Base-by-base conservation (phyloP, 129 eudicot species). In the Calendula officinalis region DNA sequence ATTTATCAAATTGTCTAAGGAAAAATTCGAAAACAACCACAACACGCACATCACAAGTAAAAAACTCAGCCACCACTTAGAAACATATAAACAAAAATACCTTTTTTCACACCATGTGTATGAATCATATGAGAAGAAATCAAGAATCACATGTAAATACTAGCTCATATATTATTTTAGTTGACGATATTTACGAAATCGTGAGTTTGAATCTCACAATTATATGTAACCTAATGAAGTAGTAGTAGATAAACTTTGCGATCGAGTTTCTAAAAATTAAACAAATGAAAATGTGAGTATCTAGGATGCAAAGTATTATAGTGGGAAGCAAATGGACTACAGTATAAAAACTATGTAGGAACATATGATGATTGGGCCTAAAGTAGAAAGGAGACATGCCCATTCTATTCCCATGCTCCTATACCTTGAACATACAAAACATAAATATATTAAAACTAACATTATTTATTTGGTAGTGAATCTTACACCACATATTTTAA, bases 311-410 rank as follows among this genome's bases (percentile, higher is more conserved):
- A 64, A 34, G 14, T 47, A 44, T n/a, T 27, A 7, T 38, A 70
- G 69, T 60, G 75, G 76, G 69, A 54, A 61, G 62, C 54, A 71
- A 60, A 41, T 67, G 64, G 49, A 40, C 13, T 60, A 60, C 52
- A 62, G 69, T 62, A 43, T 52, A 61, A 39, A 61, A 62, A 71
- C 49, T 5, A 49, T 49, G 68, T 51, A 49, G 75, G 62, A 60
- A 43, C 45, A 61, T 38, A 71, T 58, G 59, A 69, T 71, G 69
- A 61, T 62, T 62, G 69, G 69, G 62, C 51, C 32, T 71, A 71
- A 61, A 71, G 76, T 71, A 6, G 54, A 61, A 71, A 37, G 46
- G 67, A 61, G 50, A 62, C 76, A 71, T 62, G 76, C 76, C 47
- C 56, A 48, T 61, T 69, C 32, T 49, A 58, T 38, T 70, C 60